phyloP scores from a whole-genome alignment of 495 filamentous ascomycete genomes.

The Annulohypoxylon moriforme region DNA sequence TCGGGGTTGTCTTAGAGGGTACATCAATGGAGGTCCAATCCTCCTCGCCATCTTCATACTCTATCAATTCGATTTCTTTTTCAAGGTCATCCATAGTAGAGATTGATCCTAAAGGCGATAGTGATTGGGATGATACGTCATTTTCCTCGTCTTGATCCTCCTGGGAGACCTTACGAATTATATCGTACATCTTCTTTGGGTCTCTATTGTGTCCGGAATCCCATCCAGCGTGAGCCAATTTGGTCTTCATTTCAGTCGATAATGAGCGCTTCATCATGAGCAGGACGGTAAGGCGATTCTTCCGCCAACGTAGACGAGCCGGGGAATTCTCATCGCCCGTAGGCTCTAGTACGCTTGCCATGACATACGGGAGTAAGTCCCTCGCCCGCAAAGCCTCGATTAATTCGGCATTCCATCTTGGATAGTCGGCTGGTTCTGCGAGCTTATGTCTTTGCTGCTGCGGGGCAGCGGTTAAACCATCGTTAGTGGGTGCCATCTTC shows the following conservation, averaged over 20 bases:
- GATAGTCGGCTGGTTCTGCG: conserved; percentile 19
- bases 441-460: conserved; percentile 25
- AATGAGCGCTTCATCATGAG: conserved; percentile 35
- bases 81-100: conserved; percentile 20
- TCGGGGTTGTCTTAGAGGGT: conserved; percentile 32
- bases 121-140: neutral
- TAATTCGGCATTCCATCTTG: conserved; percentile 35
- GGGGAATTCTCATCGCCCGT: conserved; percentile 9
- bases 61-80: conserved; percentile 29
- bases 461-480: neutral
- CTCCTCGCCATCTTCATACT: conserved; percentile 36
- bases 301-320: conserved; percentile 22
- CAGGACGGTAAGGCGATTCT: conserved; percentile 28
- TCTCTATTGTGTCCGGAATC: conserved; percentile 17
- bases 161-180: conserved; percentile 29
- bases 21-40: conserved; percentile 36
- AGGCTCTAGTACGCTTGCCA: conserved; percentile 24
- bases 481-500: conserved; percentile 31
- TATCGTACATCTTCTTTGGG: conserved; percentile 41
- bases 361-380: conserved; percentile 32
- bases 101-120: conserved; percentile 26
- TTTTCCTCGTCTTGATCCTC: neutral
- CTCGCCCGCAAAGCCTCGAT: conserved; percentile 29
- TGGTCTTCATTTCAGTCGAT: conserved; percentile 28
- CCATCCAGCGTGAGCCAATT: conserved; percentile 23